Evolutionary conservation across 257 asterid species (phyloP).

Genomic region (Solanum sparsipilum): DNA sequence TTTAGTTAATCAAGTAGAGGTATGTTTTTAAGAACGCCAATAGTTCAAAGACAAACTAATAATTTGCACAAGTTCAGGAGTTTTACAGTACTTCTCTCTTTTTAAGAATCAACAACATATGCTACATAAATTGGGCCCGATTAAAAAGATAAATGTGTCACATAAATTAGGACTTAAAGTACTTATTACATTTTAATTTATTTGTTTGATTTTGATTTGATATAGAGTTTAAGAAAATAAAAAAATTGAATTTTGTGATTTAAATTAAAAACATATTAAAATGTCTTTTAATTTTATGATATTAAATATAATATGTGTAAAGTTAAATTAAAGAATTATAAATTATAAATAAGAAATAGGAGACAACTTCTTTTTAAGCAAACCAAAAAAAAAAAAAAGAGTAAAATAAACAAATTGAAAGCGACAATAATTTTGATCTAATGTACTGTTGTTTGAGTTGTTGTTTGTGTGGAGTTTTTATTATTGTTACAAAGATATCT

Average conservation of each 20-base stretch:
- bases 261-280: neutral
- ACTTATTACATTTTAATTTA: too few species aligned
- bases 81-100: neutral
- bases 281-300: neutral
- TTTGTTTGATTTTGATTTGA: too few species aligned
- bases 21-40: neutral
- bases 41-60: too few species aligned
- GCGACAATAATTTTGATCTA: neutral
- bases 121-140: too few species aligned
- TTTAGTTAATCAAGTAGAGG: neutral
- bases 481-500: too few species aligned
- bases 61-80: too few species aligned
- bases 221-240: neutral
- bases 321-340: too few species aligned
- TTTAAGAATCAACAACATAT: too few species aligned
- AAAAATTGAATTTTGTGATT: neutral
- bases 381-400: neutral
- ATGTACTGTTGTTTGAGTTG: neutral
- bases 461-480: neutral
- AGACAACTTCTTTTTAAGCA: neutral
- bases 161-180: too few species aligned
- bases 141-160: too few species aligned
- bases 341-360: too few species aligned
- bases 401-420: too few species aligned
- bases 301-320: neutral